These are phyloP conservation scores for Pichia gijzeniarum DNA, from an alignment of 805 yeast genomes.

Conservation along the genomic window DNA sequence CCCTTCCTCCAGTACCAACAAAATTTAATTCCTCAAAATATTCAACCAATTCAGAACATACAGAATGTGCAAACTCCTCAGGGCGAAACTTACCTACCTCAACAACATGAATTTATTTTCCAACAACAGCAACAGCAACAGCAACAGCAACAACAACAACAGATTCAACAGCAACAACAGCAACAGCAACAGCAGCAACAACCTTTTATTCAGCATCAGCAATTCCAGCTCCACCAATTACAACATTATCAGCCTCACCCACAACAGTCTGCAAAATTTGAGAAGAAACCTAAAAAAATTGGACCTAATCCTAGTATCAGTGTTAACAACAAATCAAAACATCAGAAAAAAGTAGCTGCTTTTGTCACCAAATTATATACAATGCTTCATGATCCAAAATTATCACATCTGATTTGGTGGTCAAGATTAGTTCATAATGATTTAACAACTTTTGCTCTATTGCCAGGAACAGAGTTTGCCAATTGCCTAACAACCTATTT, in stretches of 20 bases:
- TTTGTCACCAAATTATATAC: conserved; percentile 59
- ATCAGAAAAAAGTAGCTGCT: conserved; percentile 42
- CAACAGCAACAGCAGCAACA: no score
- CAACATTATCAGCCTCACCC: neutral
- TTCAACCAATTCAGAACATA: neutral
- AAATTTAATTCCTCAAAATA: neutral
- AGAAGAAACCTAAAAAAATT: conserved; percentile 2
- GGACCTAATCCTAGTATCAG: neutral
- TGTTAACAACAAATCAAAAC: conserved; percentile 3
- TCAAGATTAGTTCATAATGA: conserved; percentile 37
- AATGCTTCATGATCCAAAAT: conserved; percentile 52
- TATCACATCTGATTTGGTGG: conserved; percentile 61
- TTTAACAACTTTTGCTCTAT: conserved; percentile 52
- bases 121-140: neutral
- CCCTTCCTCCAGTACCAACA: conserved; percentile 1
- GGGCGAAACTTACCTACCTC: neutral
- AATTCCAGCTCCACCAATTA: conserved; percentile 1
- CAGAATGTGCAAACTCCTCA: no score
- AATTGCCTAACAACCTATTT: conserved; percentile 63
- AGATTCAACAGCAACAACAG: neutral
- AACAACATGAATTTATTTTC: conserved; percentile 5
- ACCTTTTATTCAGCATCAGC: neutral
- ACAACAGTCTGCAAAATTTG: neutral
- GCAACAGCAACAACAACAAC: neutral
- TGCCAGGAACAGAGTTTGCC: conserved; percentile 59